These are phyloP conservation scores for Trichosporon sp. DNA, from an alignment of 1,284 basidiomycete species.

Conservation along the genomic window DNA sequence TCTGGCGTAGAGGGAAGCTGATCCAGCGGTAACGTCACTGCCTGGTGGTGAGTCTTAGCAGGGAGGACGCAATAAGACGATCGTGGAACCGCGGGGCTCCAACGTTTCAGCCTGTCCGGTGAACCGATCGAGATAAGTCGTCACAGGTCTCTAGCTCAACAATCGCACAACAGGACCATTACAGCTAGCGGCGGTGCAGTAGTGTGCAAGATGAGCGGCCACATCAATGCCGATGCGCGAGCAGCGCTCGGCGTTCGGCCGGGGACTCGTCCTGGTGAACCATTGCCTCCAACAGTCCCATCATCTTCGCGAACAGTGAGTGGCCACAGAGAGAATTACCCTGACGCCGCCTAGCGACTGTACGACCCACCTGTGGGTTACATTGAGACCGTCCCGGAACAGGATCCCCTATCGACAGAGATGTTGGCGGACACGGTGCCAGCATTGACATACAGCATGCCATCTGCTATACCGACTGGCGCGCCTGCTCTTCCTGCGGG, in stretches of 20 bases:
- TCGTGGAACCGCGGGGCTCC: neutral
- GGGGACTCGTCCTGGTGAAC: conserved; percentile 37
- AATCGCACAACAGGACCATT: neutral
- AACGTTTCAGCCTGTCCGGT: neutral
- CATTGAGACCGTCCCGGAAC: conserved; percentile 26
- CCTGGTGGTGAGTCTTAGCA: conserved; percentile 6
- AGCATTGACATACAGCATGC: conserved; percentile 24
- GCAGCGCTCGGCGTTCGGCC: conserved; percentile 47
- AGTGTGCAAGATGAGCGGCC: conserved; percentile 21
- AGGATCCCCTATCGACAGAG: conserved; percentile 34
- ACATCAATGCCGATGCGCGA: conserved; percentile 40
- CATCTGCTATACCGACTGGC: conserved; percentile 24
- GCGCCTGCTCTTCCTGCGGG: neutral
- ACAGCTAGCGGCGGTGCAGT: conserved; percentile 7
- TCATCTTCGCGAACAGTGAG: conserved; percentile 4
- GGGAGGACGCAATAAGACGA: conserved; percentile 17
- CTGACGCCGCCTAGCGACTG: conserved; percentile 3
- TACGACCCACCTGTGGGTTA: conserved; percentile 29
- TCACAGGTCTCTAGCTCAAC: neutral
- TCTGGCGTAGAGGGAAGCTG: no score
- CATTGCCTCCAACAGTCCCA: neutral
- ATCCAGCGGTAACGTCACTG: conserved; percentile 5
- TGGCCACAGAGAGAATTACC: neutral
- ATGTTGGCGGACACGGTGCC: conserved; percentile 28
- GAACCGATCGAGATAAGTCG: conserved; percentile 8